These are phyloP conservation scores for Ogataea nonfermentans DNA, from an alignment of 805 yeast genomes.

Conservation along the genomic window DNA sequence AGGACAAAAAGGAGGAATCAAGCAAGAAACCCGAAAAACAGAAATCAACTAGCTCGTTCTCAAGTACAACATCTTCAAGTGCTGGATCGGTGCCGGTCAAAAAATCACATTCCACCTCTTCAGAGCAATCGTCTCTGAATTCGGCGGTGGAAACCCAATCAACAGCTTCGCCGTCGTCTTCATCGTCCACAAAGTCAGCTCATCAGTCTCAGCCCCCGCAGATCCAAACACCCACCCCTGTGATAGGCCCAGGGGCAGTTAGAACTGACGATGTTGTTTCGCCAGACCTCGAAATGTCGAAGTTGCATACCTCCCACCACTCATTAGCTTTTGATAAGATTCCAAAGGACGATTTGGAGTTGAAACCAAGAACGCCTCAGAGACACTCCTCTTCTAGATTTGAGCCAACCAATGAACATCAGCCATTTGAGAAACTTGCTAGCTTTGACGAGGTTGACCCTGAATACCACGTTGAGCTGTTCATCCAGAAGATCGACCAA, in stretches of 20 bases:
- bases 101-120: constrained; percentile 16
- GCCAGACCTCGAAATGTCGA: constrained; percentile 29
- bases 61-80: constrained; percentile 14
- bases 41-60: constrained; percentile 11
- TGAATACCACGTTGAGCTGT: constrained; percentile 75
- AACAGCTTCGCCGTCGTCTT: constrained; percentile 22
- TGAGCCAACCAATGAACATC: constrained; percentile 69
- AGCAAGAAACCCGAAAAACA: constrained; percentile 24
- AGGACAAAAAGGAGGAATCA: constrained; percentile 37
- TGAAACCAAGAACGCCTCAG: constrained; percentile 69
- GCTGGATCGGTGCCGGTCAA: constrained; percentile 15
- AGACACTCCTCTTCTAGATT: constrained; percentile 91
- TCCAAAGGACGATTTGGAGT: constrained; percentile 71
- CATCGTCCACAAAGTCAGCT: constrained; percentile 21
- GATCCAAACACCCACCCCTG: constrained; percentile 13
- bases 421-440: constrained; percentile 72
- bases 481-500: constrained; percentile 86
- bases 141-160: constrained; percentile 20
- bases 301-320: constrained; percentile 31
- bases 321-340: constrained; percentile 32
- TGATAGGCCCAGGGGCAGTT: constrained; percentile 4
- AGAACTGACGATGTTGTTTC: constrained; percentile 14
- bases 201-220: constrained; percentile 16
- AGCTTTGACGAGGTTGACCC: constrained; percentile 80
- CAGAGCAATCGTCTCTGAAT: constrained; percentile 18